These are phyloP conservation scores for Houttuynia cordata DNA, from an alignment of 164 flowering plant genomes.

Conservation along the genomic window DNA sequence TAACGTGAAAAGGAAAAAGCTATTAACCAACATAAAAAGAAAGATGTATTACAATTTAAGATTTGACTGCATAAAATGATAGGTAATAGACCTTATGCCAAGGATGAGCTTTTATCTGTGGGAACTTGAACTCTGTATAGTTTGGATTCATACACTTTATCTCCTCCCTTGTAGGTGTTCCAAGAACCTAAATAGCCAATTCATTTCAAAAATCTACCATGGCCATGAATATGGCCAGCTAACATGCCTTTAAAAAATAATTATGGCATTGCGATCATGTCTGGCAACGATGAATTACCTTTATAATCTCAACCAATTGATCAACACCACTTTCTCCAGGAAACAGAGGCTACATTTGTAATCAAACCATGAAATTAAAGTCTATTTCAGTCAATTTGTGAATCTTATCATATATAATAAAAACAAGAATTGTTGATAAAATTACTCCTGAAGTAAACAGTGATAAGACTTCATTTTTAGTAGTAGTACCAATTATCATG, in stretches of 20 bases:
- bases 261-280: neutral
- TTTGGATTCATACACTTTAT: constrained; percentile 99
- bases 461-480: neutral
- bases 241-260: neutral
- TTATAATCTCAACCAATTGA: constrained; percentile 89
- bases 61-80: neutral
- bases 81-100: constrained; percentile 80
- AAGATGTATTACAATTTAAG: neutral
- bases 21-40: neutral
- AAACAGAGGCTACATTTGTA: constrained; percentile 58
- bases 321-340: constrained; percentile 99
- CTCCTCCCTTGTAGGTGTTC: constrained; percentile 99
- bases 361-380: too few species aligned
- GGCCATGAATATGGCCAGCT: neutral
- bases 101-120: constrained; percentile 95
- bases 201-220: neutral
- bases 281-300: constrained; percentile 30
- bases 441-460: neutral
- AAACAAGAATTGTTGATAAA: too few species aligned
- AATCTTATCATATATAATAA: too few species aligned
- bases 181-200: constrained; percentile 51
- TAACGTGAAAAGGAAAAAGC: neutral
- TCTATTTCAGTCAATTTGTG: neutral
- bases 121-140: constrained; percentile 92
- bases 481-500: neutral